These are phyloP conservation scores for Zymoseptoria brevis DNA, from an alignment of 2,329 filamentous ascomycete genomes.

Conservation along the genomic window DNA sequence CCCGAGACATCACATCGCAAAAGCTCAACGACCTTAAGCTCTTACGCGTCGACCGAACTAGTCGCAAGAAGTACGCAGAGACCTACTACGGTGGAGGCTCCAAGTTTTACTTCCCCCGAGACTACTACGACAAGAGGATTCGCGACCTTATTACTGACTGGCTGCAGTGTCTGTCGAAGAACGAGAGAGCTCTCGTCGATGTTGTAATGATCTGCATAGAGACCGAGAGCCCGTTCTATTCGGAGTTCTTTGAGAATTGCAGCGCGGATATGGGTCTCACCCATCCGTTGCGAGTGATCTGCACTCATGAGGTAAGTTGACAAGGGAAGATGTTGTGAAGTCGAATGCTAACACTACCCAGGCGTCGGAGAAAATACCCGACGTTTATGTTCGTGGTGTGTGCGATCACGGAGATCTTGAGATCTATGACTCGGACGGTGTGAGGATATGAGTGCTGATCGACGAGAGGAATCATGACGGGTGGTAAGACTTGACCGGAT, in stretches of 20 bases:
- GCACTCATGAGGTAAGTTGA: neutral
- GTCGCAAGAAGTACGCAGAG: neutral
- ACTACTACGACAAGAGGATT: neutral
- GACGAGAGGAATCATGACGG: too few relatives aligned
- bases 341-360: neutral
- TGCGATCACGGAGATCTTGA: neutral
- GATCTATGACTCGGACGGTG: neutral
- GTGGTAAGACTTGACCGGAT: too few relatives aligned
- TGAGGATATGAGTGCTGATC: neutral
- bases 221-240: neutral
- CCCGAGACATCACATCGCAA: neutral
- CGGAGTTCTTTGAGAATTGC: neutral
- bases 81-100: constrained; percentile 1
- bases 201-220: neutral
- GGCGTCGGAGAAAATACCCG: neutral
- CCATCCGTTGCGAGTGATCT: neutral
- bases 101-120: neutral
- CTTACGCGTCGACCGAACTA: neutral
- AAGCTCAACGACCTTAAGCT: neutral
- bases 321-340: neutral
- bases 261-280: neutral
- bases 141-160: neutral
- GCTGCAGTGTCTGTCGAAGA: neutral
- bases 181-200: neutral
- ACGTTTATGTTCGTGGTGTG: neutral